Base-by-base conservation (phyloP, 495 filamentous ascomycete genomes). In the Podospora appendiculata region DNA sequence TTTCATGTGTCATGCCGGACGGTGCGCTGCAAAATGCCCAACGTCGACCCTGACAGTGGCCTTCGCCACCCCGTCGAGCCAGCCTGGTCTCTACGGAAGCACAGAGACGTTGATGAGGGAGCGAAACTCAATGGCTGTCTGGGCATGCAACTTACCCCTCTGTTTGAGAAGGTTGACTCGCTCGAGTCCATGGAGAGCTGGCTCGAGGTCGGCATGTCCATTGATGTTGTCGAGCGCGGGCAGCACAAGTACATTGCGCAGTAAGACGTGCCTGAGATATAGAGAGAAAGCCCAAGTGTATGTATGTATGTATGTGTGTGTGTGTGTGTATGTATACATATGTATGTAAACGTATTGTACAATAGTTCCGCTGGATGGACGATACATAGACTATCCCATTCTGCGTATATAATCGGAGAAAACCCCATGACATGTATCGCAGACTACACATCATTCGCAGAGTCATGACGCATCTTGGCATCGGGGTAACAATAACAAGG, bases 81-180 rank as follows among this genome's bases (percentile, higher is more conserved):
- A 13, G 85, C 90, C 67, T 69, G 67, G 36, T 85, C 88, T 11
- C 63, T 96, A 64, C 74, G 83, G 49, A 74, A 69, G 14, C 87
- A 84, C 67, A 76, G 90, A 33, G 65, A 77, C 32, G 84, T 96
- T 41, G 91, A 95, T 70, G 67, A 73, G 12, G 90, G 91, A 6
- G 82, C 86, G 43, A 75, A 74, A 18, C 76, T 75, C 3, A 78
- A 76, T 60, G 84, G 88, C 3, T 94, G 88, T 63, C 64, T 96
- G 50, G 92, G 91, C 1, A 87, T 95, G 87, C 80, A 92, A 67
- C 69, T 94, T 59, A 82, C 87, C 40, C 86, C 89, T 19, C 69
- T 87, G 16, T 78, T 74, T 49, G 66, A 58, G 18, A 54, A 54
- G 41, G 51, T 47, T 4, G 46, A 58, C 9, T 55, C 53, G 19